Evolutionary conservation across 352 stramenopile species (phyloP), one percentile per base, ranked within the genome.

Genomic region (Phytophthora litchii): DNA sequence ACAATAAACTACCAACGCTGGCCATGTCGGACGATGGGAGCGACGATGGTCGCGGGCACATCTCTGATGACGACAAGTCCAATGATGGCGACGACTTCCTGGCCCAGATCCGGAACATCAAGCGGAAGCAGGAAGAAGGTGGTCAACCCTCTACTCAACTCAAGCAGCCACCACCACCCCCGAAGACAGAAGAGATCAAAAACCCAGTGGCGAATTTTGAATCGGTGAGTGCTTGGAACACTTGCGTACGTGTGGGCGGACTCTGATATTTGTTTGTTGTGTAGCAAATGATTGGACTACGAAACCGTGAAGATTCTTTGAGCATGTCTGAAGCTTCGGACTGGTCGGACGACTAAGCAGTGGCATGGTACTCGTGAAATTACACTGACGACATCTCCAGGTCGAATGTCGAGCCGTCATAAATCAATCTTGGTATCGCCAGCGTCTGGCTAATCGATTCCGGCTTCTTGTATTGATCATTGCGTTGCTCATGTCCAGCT

Each of bases 11-110:
- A 37, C 84, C 84, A 1, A 90, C 74, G 1, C 70, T 95, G 8
- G 78, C 81, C 19, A 90, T 95, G 81, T 95, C 86, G 9, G 86
- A 95, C 25, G 85, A 94, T 45, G 86, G 83, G 41, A 89, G 81
- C 32, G 65, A 81, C 23, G 75, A 83, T 55, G 68, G 53, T 2
- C 67, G 42, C n/a, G 72, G 61, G 16, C 49, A 60, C 11, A 70
- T 76, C 34, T 74, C 70, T 0, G 74, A 76, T 7, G 77, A 74
- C 25, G 81, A 89, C 31, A 80, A 80, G 45, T 95, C 82, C 4
- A 89, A 85, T 45, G 83, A 91, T 23, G 83, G 81, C 35, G 86
- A 93, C 23, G 86, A 95, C 45, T 83, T 92, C 54, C 49, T 93
- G 41, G 68, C 83, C 25, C 82, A 92, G 50, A 93, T 95, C 38